Evolutionary conservation across 2,329 filamentous ascomycete species (phyloP).

Genomic region (Claviceps monticola): DNA sequence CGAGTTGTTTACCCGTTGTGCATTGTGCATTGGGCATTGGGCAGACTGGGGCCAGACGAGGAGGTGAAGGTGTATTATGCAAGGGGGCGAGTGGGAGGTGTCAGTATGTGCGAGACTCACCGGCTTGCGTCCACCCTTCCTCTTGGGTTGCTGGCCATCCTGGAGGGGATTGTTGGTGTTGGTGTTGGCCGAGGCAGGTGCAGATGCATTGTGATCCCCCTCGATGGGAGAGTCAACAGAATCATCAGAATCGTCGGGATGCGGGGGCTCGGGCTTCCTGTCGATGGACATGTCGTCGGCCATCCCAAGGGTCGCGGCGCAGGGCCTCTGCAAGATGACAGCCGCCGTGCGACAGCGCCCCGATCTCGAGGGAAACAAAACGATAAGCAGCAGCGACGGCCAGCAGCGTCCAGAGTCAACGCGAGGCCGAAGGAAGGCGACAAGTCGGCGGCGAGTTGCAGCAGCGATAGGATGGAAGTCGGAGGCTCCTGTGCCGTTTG

Average conservation of each 20-base stretch:
- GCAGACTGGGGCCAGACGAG: neutral
- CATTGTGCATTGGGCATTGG: too few species aligned
- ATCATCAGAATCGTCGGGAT: slow-evolving; percentile 45
- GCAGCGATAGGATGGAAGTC: slow-evolving; percentile 5
- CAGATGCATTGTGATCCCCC: slow-evolving; percentile 29
- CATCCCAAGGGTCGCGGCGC: slow-evolving; percentile 36
- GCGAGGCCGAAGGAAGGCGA: neutral
- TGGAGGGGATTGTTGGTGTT: slow-evolving; percentile 23
- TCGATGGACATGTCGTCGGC: slow-evolving; percentile 56
- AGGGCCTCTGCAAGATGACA: slow-evolving; percentile 16
- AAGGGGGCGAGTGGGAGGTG: neutral
- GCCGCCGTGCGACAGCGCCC: slow-evolving; percentile 24
- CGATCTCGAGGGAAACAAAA: slow-evolving; percentile 18
- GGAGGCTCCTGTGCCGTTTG: slow-evolving; percentile 3
- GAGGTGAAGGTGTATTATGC: neutral
- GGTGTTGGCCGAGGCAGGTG: slow-evolving; percentile 13
- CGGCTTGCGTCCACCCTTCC: slow-evolving; percentile 94
- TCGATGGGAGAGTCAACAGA: slow-evolving; percentile 48
- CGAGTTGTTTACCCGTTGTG: too few species aligned
- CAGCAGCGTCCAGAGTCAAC: slow-evolving; percentile 1
- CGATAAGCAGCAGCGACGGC: slow-evolving; percentile 14
- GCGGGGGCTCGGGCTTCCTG: slow-evolving; percentile 22
- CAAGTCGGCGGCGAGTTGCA: neutral
- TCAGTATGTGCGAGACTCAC: slow-evolving; percentile 42
- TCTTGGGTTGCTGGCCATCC: slow-evolving; percentile 61